Conservation (phyloP, 768 basidiomycete genomes). For the Suillus decipiens region DNA sequence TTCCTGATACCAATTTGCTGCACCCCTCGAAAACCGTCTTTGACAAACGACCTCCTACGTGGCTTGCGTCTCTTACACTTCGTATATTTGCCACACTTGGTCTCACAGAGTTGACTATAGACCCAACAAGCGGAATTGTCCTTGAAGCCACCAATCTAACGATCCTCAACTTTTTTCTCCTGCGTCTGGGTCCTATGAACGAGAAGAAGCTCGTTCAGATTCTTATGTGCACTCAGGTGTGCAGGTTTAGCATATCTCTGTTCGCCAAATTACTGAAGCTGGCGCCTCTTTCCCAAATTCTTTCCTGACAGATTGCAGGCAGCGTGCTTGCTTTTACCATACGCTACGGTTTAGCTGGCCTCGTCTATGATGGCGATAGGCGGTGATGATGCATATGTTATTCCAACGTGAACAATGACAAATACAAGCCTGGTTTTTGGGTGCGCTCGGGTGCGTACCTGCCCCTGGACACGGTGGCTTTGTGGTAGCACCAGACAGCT, state of each 20-base stretch:
- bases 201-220: slow-evolving; percentile 78
- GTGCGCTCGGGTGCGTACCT: neutral
- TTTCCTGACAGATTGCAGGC: slow-evolving; percentile 55
- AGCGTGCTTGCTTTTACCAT: slow-evolving; percentile 83
- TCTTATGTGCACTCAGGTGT: slow-evolving; percentile 75
- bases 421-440: neutral
- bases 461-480: neutral
- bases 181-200: slow-evolving; percentile 80
- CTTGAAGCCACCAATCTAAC: slow-evolving; percentile 85
- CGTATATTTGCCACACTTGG: slow-evolving; percentile 61
- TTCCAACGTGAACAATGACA: neutral
- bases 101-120: slow-evolving; percentile 62
- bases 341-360: slow-evolving; percentile 85
- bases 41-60: slow-evolving; percentile 51
- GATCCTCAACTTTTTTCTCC: slow-evolving; percentile 82
- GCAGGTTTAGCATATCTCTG: slow-evolving; percentile 13
- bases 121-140: slow-evolving; percentile 58
- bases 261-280: slow-evolving; percentile 9
- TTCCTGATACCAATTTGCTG: slow-evolving; percentile 72
- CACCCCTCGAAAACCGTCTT: slow-evolving; percentile 74
- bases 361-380: slow-evolving; percentile 92
- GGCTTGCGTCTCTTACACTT: slow-evolving; percentile 55
- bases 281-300: slow-evolving; percentile 5
- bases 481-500: neutral
- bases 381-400: slow-evolving; percentile 42